Conservation (phyloP, 78 protist genomes). For the Guillardia theta region DNA sequence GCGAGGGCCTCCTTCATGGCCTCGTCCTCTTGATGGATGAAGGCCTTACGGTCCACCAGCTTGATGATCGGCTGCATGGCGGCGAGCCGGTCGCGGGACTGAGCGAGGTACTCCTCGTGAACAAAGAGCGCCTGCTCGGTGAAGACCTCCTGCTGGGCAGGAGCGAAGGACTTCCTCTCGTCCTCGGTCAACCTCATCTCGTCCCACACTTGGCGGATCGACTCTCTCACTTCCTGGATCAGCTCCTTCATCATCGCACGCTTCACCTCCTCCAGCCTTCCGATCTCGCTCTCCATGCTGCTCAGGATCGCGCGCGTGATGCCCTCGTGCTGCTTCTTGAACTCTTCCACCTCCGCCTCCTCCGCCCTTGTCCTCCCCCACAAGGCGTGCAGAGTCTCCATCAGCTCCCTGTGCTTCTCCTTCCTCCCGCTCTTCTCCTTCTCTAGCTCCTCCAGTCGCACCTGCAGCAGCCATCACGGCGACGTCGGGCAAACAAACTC, state of each 20-base stretch:
- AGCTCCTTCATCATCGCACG: neutral
- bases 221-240: neutral
- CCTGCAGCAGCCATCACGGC: too few species aligned
- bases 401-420: neutral
- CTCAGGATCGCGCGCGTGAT: neutral
- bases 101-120: neutral
- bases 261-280: neutral
- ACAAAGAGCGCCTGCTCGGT: neutral
- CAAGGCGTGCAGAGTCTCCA: neutral
- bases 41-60: neutral
- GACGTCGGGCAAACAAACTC: too few species aligned
- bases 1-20: constrained; percentile 35
- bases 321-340: neutral
- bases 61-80: neutral
- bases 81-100: neutral
- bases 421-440: too few species aligned
- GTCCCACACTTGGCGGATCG: neutral
- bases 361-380: too few species aligned
- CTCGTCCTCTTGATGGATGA: neutral
- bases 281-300: neutral
- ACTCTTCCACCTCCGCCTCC: neutral
- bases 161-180: neutral
- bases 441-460: too few species aligned
- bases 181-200: neutral
- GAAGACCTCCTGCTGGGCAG: neutral